Conservation (phyloP, 768 basidiomycete species). For the Mycena leptocephala region DNA sequence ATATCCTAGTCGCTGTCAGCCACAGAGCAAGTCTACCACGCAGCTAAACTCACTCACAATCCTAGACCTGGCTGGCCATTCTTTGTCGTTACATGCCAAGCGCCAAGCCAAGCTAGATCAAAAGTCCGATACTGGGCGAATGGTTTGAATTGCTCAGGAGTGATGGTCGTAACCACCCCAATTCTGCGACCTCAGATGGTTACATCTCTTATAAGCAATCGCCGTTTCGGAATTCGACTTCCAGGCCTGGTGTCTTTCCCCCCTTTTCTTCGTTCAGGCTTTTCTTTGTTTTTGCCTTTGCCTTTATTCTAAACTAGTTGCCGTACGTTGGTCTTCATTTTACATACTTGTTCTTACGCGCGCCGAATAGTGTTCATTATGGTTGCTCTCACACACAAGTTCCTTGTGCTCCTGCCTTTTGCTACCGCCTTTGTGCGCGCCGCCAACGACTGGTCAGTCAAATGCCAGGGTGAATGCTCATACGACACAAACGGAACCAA, state of each 20-base stretch:
- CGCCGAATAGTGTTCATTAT: constrained; percentile 12
- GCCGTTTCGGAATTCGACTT: neutral
- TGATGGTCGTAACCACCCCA: neutral
- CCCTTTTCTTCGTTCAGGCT: neutral
- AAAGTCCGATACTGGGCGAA: neutral
- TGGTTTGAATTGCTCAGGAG: neutral
- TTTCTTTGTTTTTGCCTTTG: too few species aligned
- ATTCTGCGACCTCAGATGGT: neutral
- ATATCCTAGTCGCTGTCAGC: too few species aligned
- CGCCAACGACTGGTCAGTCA: constrained; percentile 17
- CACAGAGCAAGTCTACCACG: too few species aligned
- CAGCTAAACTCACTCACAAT: too few species aligned
- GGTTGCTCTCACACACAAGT: constrained; percentile 7
- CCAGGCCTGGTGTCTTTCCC: constrained; percentile 11
- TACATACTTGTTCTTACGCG: too few species aligned
- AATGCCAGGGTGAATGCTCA: constrained; percentile 7
- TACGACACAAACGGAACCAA: constrained; percentile 23
- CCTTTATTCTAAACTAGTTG: neutral
- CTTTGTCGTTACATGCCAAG: neutral
- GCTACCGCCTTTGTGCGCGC: constrained; percentile 2
- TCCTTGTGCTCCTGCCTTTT: constrained; percentile 6
- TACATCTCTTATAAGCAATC: constrained; percentile 13
- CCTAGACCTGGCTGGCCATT: too few species aligned
- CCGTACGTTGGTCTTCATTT: too few species aligned
- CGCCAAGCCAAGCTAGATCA: neutral